Base-by-base conservation (phyloP, 2,329 filamentous ascomycete species). In the Xylaria sp. region DNA sequence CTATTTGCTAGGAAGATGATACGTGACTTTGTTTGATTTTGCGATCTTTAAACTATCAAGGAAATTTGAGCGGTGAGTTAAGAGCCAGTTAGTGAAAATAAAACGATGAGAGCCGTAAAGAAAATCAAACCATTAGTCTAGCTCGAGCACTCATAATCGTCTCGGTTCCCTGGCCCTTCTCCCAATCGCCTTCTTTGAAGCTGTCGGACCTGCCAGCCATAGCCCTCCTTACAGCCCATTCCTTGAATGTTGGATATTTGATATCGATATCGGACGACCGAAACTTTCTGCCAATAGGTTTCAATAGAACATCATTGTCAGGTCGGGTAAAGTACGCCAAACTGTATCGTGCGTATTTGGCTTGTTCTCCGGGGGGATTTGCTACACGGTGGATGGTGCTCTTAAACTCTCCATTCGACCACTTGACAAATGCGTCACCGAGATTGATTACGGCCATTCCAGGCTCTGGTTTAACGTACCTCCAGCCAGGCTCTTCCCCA, bases 401-500 rank as follows among this genome's bases (percentile, higher is more conserved):
- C 36, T 69, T 69, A 7, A 69, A 46, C 46, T 69, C 67, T 15
- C 67, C 67, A 15, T 69, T 63, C 5, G 67, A 69, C 67, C 67
- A 69, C 48, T 69, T 69, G 52, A 69, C 67, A 52, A 69, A 69
- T 41, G 67, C 67, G 56, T 69, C 67, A 32, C 67, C 67, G 7
- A 69, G 63, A 50, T 69, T 69, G 60, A 69, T 60, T 12, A 69
- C 60, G 28, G 67, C 67, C 67, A 69, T 69, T 20, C 41, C 41
- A 1, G 41, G 41, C 41, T 45, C 41, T 0, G 41, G 41, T 3
- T 45, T 45, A 20, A n/a, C 67, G 55, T 63, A 69, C 36, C 59
- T 60, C 67, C 67, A 69, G 56, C 67, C 67, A 32, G 67, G 45
- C 55, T 64, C 28, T 45, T 69, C 67, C 20, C 67, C 67, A 13